Conservation (phyloP, 768 basidiomycete species). For the Sporobolomyces roseus region DNA sequence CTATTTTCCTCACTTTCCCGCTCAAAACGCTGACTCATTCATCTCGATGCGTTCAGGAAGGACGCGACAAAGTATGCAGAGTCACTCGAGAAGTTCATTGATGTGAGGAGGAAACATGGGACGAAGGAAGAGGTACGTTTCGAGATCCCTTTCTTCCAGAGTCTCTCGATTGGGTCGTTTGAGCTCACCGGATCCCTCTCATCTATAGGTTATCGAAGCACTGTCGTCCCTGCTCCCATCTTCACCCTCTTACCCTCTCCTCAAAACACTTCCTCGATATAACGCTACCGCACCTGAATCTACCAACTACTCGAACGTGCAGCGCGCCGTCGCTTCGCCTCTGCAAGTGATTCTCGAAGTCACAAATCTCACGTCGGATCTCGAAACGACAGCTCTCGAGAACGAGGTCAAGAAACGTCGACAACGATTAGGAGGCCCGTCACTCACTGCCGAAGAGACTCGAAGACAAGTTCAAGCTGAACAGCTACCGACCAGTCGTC, state of each 20-base stretch:
- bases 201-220: slow-evolving; percentile 60
- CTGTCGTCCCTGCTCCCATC: slow-evolving; percentile 70
- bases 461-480: slow-evolving; percentile 45
- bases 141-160: too few relatives aligned
- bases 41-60: slow-evolving; percentile 54
- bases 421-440: slow-evolving; percentile 60
- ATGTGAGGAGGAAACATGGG: slow-evolving; percentile 61
- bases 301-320: slow-evolving; percentile 57
- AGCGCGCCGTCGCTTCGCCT: slow-evolving; percentile 64
- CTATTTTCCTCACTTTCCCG: not conserved
- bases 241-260: slow-evolving; percentile 61
- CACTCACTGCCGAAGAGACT: slow-evolving; percentile 41
- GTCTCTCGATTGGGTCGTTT: too few relatives aligned
- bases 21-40: not conserved
- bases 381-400: slow-evolving; percentile 60
- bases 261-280: slow-evolving; percentile 67
- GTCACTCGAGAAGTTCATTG: slow-evolving; percentile 69
- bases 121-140: slow-evolving; percentile 58
- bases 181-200: slow-evolving; percentile 4
- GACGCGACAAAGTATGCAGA: slow-evolving; percentile 75
- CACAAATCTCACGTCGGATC: slow-evolving; percentile 59
- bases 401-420: slow-evolving; percentile 74
- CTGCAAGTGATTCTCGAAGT: slow-evolving; percentile 72
- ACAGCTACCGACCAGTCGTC: slow-evolving; percentile 51
- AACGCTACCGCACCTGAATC: slow-evolving; percentile 70